A percentile compares a stretch with the other conserved stretches of the same genome.
phyloP scores from a whole-genome alignment of 352 stramenopile species.

The Phytophthora sansomeana region DNA sequence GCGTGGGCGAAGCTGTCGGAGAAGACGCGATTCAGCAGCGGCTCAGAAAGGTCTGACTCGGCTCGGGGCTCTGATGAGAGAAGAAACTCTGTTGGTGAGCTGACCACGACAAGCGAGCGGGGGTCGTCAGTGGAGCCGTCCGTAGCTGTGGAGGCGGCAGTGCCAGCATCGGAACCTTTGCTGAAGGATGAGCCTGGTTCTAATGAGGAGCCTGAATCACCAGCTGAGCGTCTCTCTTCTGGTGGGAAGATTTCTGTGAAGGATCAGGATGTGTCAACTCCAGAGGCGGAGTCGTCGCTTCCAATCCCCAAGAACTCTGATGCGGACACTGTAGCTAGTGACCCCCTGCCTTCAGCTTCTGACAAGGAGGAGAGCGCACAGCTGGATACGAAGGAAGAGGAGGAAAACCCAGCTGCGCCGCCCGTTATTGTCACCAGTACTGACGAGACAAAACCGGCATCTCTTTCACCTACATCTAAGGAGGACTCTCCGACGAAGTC shows the following conservation, averaged over 20 bases:
- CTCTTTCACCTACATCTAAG: slow-evolving; percentile 24
- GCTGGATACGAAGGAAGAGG: slow-evolving; percentile 18
- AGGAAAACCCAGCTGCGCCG: neutral
- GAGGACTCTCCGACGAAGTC: slow-evolving; percentile 23
- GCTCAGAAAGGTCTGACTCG: slow-evolving; percentile 41
- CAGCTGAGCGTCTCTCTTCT: slow-evolving; percentile 15
- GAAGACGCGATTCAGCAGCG: slow-evolving; percentile 47
- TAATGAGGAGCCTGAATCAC: slow-evolving; percentile 13
- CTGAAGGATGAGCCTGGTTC: slow-evolving; percentile 13
- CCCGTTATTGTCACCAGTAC: slow-evolving; percentile 20
- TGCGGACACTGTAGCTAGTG: slow-evolving; percentile 4
- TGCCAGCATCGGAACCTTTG: neutral
- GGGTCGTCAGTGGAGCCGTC: slow-evolving; percentile 16
- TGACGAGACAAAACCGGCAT: slow-evolving; percentile 15
- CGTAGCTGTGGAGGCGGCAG: slow-evolving; percentile 14
- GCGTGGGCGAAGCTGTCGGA: slow-evolving; percentile 71
- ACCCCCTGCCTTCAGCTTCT: neutral
- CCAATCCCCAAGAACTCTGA: slow-evolving; percentile 1
- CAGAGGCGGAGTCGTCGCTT: slow-evolving; percentile 14
- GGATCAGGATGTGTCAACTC: slow-evolving; percentile 13
- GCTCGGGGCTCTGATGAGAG: slow-evolving; percentile 47
- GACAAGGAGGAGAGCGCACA: slow-evolving; percentile 21
- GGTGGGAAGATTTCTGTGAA: slow-evolving; percentile 12
- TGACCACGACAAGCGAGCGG: slow-evolving; percentile 22
- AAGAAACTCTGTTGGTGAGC: slow-evolving; percentile 41